Evolutionary conservation across 192 early-diverging fungal genomes (phyloP).

Genomic region (Dissophora globulifera): DNA sequence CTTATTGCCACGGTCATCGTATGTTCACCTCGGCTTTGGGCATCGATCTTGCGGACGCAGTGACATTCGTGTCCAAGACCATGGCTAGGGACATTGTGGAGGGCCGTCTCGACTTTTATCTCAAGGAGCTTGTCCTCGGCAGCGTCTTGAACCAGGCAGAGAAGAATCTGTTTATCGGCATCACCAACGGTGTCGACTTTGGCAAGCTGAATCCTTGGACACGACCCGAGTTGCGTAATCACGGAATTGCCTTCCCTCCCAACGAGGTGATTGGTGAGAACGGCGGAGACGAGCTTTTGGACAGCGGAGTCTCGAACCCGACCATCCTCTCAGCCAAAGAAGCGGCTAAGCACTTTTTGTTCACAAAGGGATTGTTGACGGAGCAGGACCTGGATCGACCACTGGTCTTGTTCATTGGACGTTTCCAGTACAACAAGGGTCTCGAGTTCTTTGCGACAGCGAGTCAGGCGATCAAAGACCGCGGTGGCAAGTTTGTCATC

Average conservation of each 20-base stretch:
- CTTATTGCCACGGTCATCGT: slow-evolving; percentile 58
- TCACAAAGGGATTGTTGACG: slow-evolving; percentile 44
- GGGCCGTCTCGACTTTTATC: slow-evolving; percentile 62
- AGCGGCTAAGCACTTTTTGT: slow-evolving; percentile 59
- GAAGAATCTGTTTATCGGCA: slow-evolving; percentile 58
- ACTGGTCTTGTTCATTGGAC: slow-evolving; percentile 62
- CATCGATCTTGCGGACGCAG: slow-evolving; percentile 62
- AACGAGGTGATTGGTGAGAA: slow-evolving; percentile 23
- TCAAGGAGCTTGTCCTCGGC: slow-evolving; percentile 66
- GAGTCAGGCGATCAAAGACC: slow-evolving; percentile 34
- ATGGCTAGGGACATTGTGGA: slow-evolving; percentile 67
- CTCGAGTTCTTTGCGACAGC: slow-evolving; percentile 58
- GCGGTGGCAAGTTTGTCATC: slow-evolving; percentile 61
- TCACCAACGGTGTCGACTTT: slow-evolving; percentile 67
- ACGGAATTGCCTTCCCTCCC: slow-evolving; percentile 53
- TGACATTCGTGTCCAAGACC: slow-evolving; percentile 63
- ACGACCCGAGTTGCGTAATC: slow-evolving; percentile 32
- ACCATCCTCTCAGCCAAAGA: slow-evolving; percentile 54
- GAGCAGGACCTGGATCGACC: slow-evolving; percentile 53
- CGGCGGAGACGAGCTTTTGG: not conserved
- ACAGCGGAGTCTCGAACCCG: slow-evolving; percentile 5
- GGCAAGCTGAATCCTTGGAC: slow-evolving; percentile 60
- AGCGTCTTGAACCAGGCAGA: slow-evolving; percentile 57
- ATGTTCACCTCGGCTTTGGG: slow-evolving; percentile 62
- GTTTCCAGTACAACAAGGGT: slow-evolving; percentile 70